These are phyloP conservation scores for Pseudogymnoascus sp. DNA, from an alignment of 2,329 filamentous ascomycete species.

Conservation along the genomic window DNA sequence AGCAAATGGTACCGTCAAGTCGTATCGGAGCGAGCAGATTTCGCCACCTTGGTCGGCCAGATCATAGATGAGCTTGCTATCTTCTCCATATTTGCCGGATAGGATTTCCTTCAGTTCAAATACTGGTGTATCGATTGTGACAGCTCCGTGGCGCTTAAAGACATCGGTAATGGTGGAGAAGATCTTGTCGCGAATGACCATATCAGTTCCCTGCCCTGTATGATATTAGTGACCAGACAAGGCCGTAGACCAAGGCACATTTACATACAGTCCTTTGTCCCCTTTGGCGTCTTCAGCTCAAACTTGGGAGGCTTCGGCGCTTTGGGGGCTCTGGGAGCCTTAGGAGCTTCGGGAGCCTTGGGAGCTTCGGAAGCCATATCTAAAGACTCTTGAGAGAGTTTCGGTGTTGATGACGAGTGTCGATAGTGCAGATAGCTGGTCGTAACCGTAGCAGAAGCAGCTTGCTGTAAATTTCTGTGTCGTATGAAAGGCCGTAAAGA, in stretches of 20 bases:
- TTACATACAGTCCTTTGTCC: constrained; percentile 68
- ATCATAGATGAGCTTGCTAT: constrained; percentile 87
- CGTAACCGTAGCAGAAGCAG: background rate
- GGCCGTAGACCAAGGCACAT: background rate
- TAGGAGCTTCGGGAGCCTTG: background rate
- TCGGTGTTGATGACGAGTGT: background rate
- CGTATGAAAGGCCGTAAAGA: constrained; percentile 9
- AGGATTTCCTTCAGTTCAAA: constrained; percentile 85
- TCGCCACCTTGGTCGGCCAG: constrained; percentile 82
- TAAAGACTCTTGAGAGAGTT: background rate
- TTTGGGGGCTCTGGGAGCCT: background rate
- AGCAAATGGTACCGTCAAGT: constrained; percentile 82
- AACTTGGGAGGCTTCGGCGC: constrained; percentile 41
- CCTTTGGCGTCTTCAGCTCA: constrained; percentile 81
- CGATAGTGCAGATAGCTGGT: background rate
- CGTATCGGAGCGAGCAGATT: constrained; percentile 75
- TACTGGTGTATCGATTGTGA: constrained; percentile 71
- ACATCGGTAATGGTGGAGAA: constrained; percentile 66
- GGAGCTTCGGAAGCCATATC: constrained; percentile 3
- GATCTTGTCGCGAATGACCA: constrained; percentile 73
- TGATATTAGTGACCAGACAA: constrained; percentile 9
- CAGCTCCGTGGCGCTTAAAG: constrained; percentile 76
- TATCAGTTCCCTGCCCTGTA: constrained; percentile 61
- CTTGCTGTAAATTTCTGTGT: background rate
- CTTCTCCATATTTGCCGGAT: constrained; percentile 84